phyloP scores from a whole-genome alignment of 352 stramenopile genomes.

The Phytophthora nicotianae region DNA sequence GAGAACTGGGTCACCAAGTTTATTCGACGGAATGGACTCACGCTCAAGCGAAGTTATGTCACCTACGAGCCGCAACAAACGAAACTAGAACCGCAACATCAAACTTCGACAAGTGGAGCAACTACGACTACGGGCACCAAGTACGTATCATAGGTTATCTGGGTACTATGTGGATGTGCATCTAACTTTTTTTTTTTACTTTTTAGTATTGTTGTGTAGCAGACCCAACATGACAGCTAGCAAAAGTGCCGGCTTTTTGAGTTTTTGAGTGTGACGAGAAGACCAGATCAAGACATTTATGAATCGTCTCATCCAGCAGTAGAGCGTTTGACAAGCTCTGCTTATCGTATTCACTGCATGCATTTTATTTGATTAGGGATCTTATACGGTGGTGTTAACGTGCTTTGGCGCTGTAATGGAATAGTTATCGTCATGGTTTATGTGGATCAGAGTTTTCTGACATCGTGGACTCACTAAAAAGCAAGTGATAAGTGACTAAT shows the following conservation, averaged over 20 bases:
- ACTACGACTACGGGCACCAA: conserved; percentile 9
- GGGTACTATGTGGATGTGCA: not conserved
- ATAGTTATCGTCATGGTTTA: conserved; percentile 12
- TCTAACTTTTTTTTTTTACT: conserved; percentile 10
- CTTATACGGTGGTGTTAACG: not conserved
- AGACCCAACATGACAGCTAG: not conserved
- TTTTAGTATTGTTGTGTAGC: conserved; percentile 28
- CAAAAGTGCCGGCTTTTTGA: conserved; percentile 2
- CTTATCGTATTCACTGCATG: conserved; percentile 2
- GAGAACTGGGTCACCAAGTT: conserved; percentile 89
- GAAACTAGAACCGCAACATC: conserved; percentile 21
- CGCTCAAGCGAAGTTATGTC: conserved; percentile 79
- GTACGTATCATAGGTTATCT: conserved; percentile 9
- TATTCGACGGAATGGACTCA: conserved; percentile 76
- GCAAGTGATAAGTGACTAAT: not conserved
- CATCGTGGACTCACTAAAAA: too few relatives aligned
- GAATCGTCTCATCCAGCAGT: not conserved
- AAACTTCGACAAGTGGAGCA: conserved; percentile 1
- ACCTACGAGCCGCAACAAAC: conserved; percentile 59
- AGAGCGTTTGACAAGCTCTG: conserved; percentile 1
- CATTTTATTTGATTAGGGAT: conserved; percentile 10
- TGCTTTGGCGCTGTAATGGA: conserved; percentile 3
- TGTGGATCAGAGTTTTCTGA: not conserved
- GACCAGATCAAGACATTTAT: not conserved
- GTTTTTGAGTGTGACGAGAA: not conserved